Base-by-base conservation (phyloP, 1,139 yeast genomes). In the Yamadazyma oceani region DNA sequence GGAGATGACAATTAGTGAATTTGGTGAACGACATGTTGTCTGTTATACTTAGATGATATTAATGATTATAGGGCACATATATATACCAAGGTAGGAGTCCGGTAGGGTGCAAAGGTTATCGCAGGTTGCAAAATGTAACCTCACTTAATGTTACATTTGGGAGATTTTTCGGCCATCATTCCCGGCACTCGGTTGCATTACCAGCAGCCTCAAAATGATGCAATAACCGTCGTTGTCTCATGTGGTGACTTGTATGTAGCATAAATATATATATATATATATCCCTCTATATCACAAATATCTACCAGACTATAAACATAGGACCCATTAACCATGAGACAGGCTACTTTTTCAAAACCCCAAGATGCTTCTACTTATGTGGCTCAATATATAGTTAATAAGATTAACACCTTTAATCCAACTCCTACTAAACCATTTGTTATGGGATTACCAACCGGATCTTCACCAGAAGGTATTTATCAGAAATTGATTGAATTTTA, bases 401-500 rank as follows among this genome's bases (percentile, higher is more conserved):
- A 57, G 39, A 78, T 79, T 55, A 73, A 64, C 45, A 54, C 49
- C 2, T 78, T 77, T 45, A 51, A 45, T 2, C 82, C 85, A 10
- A 66, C 80, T 11, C 48, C 72, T 2, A 44, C 55, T 1, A 66
- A 57, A 35, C 84, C 84, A 5, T 80, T 76, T 55, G 80, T 80
- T 2, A 54, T 79, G 34, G 85, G 85, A 1, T 69, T 79, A 36
- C 85, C 85, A 23, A 80, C 85, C 1, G 85, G 85, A 1, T 78
- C 84, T 4, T 77, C 83, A 3, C 85, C 85, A 10, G 83, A 78
- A 51, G 78, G 75, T 3, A 75, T 79, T 6, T 79, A 79, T 51
- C 63, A 69, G 35, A 58, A 62, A 39, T 60, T 79, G 35, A 72
- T 79, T 30, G 60, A 63, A 38, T 73, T 76, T 10, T 64, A 77